Base-by-base conservation (phyloP, 176 grass and related monocot genomes). In the Cenchrus fungigraminus region DNA sequence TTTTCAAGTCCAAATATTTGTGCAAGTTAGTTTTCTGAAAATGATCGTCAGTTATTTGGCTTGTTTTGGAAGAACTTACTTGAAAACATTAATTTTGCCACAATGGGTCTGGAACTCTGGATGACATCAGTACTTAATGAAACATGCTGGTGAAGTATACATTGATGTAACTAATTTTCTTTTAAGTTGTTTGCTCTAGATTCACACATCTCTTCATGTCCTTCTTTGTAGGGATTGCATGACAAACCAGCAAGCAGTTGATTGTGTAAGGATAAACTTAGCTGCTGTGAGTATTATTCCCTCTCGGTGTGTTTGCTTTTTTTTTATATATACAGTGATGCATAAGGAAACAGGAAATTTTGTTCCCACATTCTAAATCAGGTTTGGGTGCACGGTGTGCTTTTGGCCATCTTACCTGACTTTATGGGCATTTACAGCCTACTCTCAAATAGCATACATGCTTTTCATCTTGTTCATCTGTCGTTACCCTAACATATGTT, bases 161-260 rank as follows among this genome's bases (percentile, higher is more conserved):
- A 25, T 25, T 25, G 34, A 77, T 15, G 28, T 17, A 65, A 58
- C 5, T 73, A 10, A 50, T 44, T 64, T 71, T 65, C 25, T 66
- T 37, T 10, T 6, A 25, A 2, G n/a, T 8, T 78, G 22, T 73
- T 59, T 82, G 46, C 66, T 78, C 65, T 73, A 78, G 73, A 67
- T 74, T 83, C 45, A 45, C 20, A 51, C 37, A 42, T 9, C 1
- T 64, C 14, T 86, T 57, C 52, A 47, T 72, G 37, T 78, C 43
- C 58, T 45, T 51, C 37, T 77, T 6, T 73, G 74, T 32, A 90
- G 89, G 89, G 89, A 90, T 79, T 62, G 69, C 61, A 28, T 90
- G 52, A 0, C 45, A 60, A 87, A 0, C 74, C 84, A 83, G 79
- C 20, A 70, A 8, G 52, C 82, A 45, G 68, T 87, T 73, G 51